Base-by-base conservation (phyloP, 2,329 filamentous ascomycete genomes). In the Orbilia javanica region DNA sequence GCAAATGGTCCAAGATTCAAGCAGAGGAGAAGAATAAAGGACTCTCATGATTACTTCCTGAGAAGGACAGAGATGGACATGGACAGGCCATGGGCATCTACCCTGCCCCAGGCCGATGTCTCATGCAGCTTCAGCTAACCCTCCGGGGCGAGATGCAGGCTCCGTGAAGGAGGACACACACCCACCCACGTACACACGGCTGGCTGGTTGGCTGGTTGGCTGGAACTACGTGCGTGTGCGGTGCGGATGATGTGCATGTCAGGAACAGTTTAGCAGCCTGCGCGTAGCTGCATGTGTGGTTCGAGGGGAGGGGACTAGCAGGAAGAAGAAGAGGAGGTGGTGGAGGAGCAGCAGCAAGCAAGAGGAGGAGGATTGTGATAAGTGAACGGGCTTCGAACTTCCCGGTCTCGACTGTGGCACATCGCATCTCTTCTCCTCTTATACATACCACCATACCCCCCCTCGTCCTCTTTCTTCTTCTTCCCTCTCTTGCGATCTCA, bases 11-110 rank as follows among this genome's bases (percentile, higher is more conserved):
- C 31, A 10, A 34, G 42, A 10, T 11, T 31, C 29, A 42, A 46
- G n/a, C 4, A 18, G 13, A 18, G 18, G 6, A 18, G 42, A 15
- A 15, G 50, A n/a, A 36, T 29, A 53, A 50, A 53, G 20, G 67
- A 48, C 42, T 77, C 73, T 77, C 73, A 27, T 44, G 66, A 46
- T 63, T 64, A 53, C 73, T 77, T 77, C 66, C 73, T 70, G 73
- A 70, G 72, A 60, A 22, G 57, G 72, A 76, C 44, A 57, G 36
- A 39, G 29, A 64, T 27, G 60, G 72, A 63, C 73, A 63, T 53
- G 57, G 48, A 25, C 36, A 63, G 34, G 39, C 70, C 50, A 27
- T 22, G 27, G 39, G 27, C 46, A 52, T 62, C 66, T 27, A 57
- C 67, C 67, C 44, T 64, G 46, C 55, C 55, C 69, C 53, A 62